Conservation (phyloP, 2,329 filamentous ascomycete genomes). For the Penicillium crustosum region DNA sequence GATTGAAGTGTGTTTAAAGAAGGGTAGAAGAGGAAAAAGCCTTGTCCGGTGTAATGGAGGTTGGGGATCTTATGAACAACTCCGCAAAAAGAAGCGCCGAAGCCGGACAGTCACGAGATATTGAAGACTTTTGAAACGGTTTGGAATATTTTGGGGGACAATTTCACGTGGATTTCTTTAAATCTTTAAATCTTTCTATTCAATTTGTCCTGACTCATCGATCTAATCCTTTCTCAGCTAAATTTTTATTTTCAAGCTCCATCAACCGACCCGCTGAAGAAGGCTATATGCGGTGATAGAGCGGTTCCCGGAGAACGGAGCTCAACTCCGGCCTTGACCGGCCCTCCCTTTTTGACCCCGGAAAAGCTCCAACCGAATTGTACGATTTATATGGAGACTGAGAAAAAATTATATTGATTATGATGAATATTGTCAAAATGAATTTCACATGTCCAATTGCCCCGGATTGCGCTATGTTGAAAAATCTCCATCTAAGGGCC, state of each 20-base stretch:
- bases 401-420: background rate
- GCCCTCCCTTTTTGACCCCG: constrained; percentile 9
- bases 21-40: constrained; percentile 24
- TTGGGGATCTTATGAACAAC: constrained; percentile 10
- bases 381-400: constrained; percentile 10
- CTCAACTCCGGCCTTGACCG: constrained; percentile 25
- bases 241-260: constrained; percentile 11
- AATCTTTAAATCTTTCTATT: constrained; percentile 8
- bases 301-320: constrained; percentile 26
- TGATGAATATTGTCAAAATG: constrained; percentile 4
- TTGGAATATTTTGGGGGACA: background rate
- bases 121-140: background rate
- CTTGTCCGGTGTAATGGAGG: constrained; percentile 24
- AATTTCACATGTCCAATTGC: constrained; percentile 4
- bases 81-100: constrained; percentile 27
- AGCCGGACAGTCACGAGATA: constrained; percentile 29
- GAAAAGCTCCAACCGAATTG: constrained; percentile 21
- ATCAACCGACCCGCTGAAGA: constrained; percentile 20
- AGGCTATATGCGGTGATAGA: constrained; percentile 9
- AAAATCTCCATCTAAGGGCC: constrained; percentile 20
- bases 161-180: background rate
- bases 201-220: constrained; percentile 14
- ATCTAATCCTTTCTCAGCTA: constrained; percentile 3
- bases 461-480: constrained; percentile 7
- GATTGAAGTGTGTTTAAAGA: constrained; percentile 3